phyloP scores from a whole-genome alignment of 306 rosid genomes.

The Casuarina cunninghamiana region DNA sequence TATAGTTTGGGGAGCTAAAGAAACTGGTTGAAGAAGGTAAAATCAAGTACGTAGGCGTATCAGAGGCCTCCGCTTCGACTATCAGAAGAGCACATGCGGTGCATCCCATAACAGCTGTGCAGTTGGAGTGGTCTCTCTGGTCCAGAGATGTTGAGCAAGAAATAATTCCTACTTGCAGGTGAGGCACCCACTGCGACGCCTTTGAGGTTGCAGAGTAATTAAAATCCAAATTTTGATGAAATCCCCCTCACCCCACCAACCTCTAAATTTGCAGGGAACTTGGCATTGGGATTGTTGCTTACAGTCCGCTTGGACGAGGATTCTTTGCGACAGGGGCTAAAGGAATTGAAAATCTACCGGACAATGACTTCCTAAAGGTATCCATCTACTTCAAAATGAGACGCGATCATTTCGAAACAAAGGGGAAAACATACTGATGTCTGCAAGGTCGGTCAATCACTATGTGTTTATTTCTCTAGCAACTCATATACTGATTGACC shows the following conservation, averaged over 20 bases:
- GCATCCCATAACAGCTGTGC: constrained; percentile 68
- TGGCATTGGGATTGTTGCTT: constrained; percentile 66
- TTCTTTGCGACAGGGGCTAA: constrained; percentile 56
- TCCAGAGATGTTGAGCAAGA: constrained; percentile 63
- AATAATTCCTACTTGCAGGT: constrained; percentile 62
- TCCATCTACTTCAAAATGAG: not conserved
- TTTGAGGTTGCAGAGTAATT: not conserved
- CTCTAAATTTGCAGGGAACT: constrained; percentile 38
- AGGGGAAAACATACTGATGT: no score
- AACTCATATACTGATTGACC: no score
- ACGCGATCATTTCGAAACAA: not conserved
- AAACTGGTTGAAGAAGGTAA: constrained; percentile 65
- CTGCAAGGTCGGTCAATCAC: no score
- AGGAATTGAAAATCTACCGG: constrained; percentile 28
- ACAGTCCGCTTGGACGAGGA: constrained; percentile 71
- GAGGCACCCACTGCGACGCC: not conserved
- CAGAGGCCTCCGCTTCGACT: constrained; percentile 69
- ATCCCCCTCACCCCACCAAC: not conserved
- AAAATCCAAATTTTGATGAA: not conserved
- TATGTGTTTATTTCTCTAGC: no score
- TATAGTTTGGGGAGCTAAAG: constrained; percentile 64
- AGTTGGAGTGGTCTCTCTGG: constrained; percentile 68
- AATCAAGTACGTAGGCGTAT: constrained; percentile 57
- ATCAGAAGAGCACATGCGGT: constrained; percentile 78
- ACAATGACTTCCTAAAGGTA: constrained; percentile 52